These are phyloP conservation scores for Sanghuangporus weigelae DNA, from an alignment of 1,284 basidiomycete species.

Conservation along the genomic window DNA sequence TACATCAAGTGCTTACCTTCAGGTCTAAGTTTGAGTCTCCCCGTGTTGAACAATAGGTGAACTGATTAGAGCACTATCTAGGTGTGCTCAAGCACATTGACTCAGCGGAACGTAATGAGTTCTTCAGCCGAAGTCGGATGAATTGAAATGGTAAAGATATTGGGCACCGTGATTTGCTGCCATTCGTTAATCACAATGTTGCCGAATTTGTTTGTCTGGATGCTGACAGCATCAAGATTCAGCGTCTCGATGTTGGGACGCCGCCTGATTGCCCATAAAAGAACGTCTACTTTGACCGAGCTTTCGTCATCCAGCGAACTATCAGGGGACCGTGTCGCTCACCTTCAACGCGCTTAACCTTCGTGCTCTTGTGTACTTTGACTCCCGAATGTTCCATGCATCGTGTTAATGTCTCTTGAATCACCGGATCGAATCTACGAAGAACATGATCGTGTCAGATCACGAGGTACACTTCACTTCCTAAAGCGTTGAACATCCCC, in stretches of 20 bases:
- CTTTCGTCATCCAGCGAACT: constrained; percentile 66
- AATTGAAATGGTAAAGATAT: constrained; percentile 85
- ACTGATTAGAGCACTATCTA: no score
- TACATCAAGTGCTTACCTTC: no score
- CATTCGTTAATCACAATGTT: constrained; percentile 89
- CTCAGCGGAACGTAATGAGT: constrained; percentile 8
- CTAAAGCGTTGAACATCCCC: constrained; percentile 83
- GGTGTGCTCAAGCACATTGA: no score
- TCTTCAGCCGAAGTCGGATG: constrained; percentile 78
- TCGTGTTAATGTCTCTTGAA: constrained; percentile 84
- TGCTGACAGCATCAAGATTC: constrained; percentile 74
- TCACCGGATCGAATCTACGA: constrained; percentile 86
- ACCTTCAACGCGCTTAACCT: constrained; percentile 76
- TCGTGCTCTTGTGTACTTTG: constrained; percentile 76
- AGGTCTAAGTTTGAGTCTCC: no score
- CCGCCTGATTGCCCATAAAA: constrained; percentile 96
- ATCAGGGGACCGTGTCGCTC: constrained; percentile 58
- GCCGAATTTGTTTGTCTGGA: constrained; percentile 74
- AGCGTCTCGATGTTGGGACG: constrained; percentile 76
- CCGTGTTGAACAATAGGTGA: no score
- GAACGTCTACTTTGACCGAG: constrained; percentile 77
- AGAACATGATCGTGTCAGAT: constrained; percentile 89
- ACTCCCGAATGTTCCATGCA: constrained; percentile 95
- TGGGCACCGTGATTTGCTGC: constrained; percentile 77
- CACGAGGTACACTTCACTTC: constrained; percentile 86